phyloP scores from a whole-genome alignment of 805 yeast species.

The Starmera caribaea region DNA sequence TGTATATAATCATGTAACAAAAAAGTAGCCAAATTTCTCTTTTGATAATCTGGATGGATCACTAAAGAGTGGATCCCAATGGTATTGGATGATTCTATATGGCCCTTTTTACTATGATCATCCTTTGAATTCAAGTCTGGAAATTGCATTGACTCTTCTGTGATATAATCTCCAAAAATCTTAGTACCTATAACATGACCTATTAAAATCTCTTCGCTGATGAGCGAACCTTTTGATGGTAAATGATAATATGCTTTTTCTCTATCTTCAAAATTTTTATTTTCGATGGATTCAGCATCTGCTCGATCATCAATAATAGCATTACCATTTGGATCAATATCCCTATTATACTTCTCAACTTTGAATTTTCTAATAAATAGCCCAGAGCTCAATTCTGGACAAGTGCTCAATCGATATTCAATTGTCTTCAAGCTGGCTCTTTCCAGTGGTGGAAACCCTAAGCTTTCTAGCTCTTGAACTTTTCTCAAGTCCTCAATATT shows the following conservation, averaged over 20 bases:
- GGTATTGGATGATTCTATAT: slow-evolving; percentile 60
- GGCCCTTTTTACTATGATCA: slow-evolving; percentile 35
- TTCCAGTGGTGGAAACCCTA: slow-evolving; percentile 64
- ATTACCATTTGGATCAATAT: slow-evolving; percentile 14
- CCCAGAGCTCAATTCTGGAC: slow-evolving; percentile 91
- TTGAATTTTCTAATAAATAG: slow-evolving; percentile 65
- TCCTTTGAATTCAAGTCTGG: slow-evolving; percentile 29
- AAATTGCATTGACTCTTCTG: slow-evolving; percentile 50
- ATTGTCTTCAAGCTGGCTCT: slow-evolving; percentile 56
- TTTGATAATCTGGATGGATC: slow-evolving; percentile 68
- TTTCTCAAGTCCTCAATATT: slow-evolving; percentile 63
- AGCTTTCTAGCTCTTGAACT: slow-evolving; percentile 49
- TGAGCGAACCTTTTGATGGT: slow-evolving; percentile 39
- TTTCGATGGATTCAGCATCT: slow-evolving; percentile 11
- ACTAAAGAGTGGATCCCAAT: slow-evolving; percentile 81
- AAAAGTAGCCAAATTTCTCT: slow-evolving; percentile 74
- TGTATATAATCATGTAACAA: slow-evolving; percentile 85
- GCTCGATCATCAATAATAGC: slow-evolving; percentile 19
- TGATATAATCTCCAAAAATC: slow-evolving; percentile 37
- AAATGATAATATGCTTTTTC: slow-evolving; percentile 4
- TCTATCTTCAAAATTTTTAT: slow-evolving; percentile 19
- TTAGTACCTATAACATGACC: slow-evolving; percentile 82
- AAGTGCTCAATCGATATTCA: slow-evolving; percentile 59
- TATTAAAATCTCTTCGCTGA: slow-evolving; percentile 52
- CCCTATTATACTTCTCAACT: slow-evolving; percentile 14